Evolutionary conservation across 2,329 filamentous ascomycete genomes (phyloP), one percentile per base, ranked within the genome.

Genomic region (Fusarium equiseti): DNA sequence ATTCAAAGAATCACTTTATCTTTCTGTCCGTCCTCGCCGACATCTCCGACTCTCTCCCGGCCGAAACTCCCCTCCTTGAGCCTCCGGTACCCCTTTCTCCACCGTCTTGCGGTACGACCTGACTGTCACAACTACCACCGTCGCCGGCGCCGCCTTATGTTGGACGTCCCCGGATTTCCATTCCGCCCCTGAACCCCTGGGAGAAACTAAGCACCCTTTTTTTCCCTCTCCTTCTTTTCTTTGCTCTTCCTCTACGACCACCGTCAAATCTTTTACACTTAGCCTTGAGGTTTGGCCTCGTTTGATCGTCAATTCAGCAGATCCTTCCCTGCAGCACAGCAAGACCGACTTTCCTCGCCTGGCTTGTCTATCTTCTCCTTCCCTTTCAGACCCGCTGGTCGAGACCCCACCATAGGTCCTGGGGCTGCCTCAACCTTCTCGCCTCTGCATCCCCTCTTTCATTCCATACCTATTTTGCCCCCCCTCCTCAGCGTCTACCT

Each of bases 121-220:
- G 49, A 42, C 32, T 52, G 49, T 52, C n/a, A 38, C 38, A 43
- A 56, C 42, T 43, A 56, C 61, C 49, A 69, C 70, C 65, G 49
- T 63, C 60, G 72, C 72, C 73, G 72, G 70, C 73, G 72, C 67
- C 73, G 72, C 64, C 61, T 55, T 54, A 59, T 58, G 51, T 42
- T 59, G 43, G 53, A 54, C 59, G 52, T 62, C 57, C 71, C 73
- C 71, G 71, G 66, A 69, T 72, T 68, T 51, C 59, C 61, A 62
- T 66, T 51, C 59, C 59, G 63, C 72, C 54, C 66, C 69, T 63
- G 59, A 70, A 50, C 65, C 70, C 71, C 70, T 72, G 52, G 63
- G 45, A 70, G 44, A 63, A 63, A 38, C 70, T 70, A 63, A 68
- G 27, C 51, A 44, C 32, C 40, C 4, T 24, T 63, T 60, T 49